Evolutionary conservation across 2,329 filamentous ascomycete genomes (phyloP).

Genomic region (Penicillium sp.): DNA sequence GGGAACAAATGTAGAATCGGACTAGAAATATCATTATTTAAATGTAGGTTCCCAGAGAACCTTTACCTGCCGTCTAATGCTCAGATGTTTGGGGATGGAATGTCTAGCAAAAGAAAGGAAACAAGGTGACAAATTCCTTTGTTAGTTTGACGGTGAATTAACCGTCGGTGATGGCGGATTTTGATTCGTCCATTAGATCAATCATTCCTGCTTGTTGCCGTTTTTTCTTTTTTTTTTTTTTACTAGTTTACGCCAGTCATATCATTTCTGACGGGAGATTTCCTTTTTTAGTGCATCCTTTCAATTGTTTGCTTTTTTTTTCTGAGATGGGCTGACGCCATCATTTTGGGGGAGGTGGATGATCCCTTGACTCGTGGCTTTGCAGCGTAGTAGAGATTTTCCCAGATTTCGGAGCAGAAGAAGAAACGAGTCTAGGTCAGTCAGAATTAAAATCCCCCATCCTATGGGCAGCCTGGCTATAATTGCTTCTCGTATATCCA

Average conservation of each 20-base stretch:
- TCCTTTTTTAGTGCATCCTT: background rate
- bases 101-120: constrained; percentile 12
- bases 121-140: constrained; percentile 11
- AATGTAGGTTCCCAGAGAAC: background rate
- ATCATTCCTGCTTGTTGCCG: constrained; percentile 19
- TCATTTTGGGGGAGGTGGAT: background rate
- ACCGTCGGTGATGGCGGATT: constrained; percentile 3
- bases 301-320: background rate
- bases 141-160: constrained; percentile 13
- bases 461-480: constrained; percentile 8
- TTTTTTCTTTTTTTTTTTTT: constrained; percentile 4
- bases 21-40: background rate
- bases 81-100: constrained; percentile 6
- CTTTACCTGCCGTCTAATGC: too few species aligned
- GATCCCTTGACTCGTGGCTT: background rate
- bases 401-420: constrained; percentile 15
- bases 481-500: constrained; percentile 9
- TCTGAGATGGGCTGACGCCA: constrained; percentile 13
- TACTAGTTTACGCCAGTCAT: constrained; percentile 17
- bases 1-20: constrained; percentile 18
- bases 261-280: constrained; percentile 5
- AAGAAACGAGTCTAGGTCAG: constrained; percentile 24
- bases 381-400: background rate
- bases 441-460: constrained; percentile 20
- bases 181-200: constrained; percentile 17